These are phyloP conservation scores for Ustilaginoidea virens DNA, from an alignment of 2,329 filamentous ascomycete species.

Conservation along the genomic window DNA sequence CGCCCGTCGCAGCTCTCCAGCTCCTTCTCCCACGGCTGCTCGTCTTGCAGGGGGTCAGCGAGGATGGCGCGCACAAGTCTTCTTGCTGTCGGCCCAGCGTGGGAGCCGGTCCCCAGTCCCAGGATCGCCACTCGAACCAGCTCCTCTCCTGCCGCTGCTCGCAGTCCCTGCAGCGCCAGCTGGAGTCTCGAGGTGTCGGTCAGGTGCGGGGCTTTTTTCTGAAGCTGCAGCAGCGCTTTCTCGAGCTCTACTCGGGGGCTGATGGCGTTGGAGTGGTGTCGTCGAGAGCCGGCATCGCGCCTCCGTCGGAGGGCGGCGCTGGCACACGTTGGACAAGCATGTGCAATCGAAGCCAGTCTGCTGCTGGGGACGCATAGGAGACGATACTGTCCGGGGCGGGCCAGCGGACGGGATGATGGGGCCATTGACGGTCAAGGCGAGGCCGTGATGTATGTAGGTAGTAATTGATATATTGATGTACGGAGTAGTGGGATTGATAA, in stretches of 20 bases:
- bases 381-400: constrained; percentile 13
- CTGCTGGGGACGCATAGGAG: constrained; percentile 10
- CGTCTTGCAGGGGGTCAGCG: constrained; percentile 50
- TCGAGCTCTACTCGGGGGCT: constrained; percentile 38
- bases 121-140: constrained; percentile 43
- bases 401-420: too few relatives aligned
- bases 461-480: too few relatives aligned
- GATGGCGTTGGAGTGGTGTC: constrained; percentile 15
- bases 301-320: constrained; percentile 8
- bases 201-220: constrained; percentile 43
- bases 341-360: constrained; percentile 5
- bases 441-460: too few relatives aligned
- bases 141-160: constrained; percentile 39
- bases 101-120: constrained; percentile 24
- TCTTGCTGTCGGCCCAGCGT: constrained; percentile 35
- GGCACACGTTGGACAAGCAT: constrained; percentile 18
- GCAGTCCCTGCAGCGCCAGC: constrained; percentile 51
- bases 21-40: constrained; percentile 51
- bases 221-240: constrained; percentile 40
- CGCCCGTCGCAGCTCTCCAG: constrained; percentile 34
- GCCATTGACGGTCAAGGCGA: too few relatives aligned
- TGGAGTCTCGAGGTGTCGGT: constrained; percentile 56
- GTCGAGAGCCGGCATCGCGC: constrained; percentile 9
- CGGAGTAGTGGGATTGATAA: too few relatives aligned
- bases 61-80: constrained; percentile 53